These are phyloP conservation scores for Torulaspora quercuum DNA, from an alignment of 805 yeast genomes.

Conservation along the genomic window DNA sequence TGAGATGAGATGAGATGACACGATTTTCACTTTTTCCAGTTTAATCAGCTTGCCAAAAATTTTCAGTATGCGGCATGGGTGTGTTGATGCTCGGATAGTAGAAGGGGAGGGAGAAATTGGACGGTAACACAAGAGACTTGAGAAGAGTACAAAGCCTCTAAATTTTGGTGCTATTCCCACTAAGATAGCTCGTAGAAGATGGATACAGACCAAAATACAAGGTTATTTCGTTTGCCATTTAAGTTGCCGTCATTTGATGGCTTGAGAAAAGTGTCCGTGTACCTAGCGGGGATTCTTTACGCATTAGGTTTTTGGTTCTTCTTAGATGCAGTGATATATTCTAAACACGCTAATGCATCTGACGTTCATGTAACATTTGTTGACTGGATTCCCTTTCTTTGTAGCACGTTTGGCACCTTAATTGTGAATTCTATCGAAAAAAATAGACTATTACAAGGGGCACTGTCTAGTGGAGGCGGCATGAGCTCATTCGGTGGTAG, in stretches of 20 bases:
- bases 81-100: constrained; percentile 2
- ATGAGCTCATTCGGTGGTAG: constrained; percentile 31
- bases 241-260: constrained; percentile 67
- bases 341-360: constrained; percentile 81
- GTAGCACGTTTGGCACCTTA: constrained; percentile 86
- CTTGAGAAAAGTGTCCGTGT: constrained; percentile 70
- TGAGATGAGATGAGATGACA: constrained; percentile 20
- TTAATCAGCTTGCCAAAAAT: constrained; percentile 1
- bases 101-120: no score
- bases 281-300: constrained; percentile 70
- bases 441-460: constrained; percentile 39
- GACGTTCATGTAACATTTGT: constrained; percentile 82
- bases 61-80: constrained; percentile 1
- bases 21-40: constrained; percentile 6
- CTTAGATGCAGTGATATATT: constrained; percentile 83
- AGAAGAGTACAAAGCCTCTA: no score
- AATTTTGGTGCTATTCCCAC: no score
- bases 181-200: no score
- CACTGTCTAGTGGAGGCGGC: constrained; percentile 38
- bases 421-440: constrained; percentile 53
- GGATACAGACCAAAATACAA: constrained; percentile 43
- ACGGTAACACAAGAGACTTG: no score
- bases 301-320: constrained; percentile 88
- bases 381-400: constrained; percentile 93
- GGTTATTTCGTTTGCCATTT: constrained; percentile 65